Evolutionary conservation across 768 basidiomycete genomes (phyloP).

Genomic region (Hypholoma sublateritium): DNA sequence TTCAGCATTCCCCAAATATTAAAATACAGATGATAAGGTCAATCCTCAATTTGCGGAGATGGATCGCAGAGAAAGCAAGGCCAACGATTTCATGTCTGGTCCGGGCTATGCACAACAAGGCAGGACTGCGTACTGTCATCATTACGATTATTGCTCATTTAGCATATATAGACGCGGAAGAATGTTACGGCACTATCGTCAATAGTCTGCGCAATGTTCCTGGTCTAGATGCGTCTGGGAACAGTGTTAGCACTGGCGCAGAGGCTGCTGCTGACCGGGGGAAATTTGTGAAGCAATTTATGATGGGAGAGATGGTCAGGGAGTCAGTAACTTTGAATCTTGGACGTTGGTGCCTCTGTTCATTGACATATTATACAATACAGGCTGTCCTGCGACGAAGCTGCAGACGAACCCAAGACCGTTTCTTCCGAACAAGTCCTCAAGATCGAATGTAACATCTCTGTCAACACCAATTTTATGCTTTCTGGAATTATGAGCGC

Average conservation of each 20-base stretch:
- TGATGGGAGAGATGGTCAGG: slow-evolving; percentile 77
- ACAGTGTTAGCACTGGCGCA: slow-evolving; percentile 24
- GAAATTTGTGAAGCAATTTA: slow-evolving; percentile 77
- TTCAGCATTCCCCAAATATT: not conserved
- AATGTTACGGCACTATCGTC: slow-evolving; percentile 80
- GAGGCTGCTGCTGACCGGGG: slow-evolving; percentile 32
- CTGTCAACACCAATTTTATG: slow-evolving; percentile 85
- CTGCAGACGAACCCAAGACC: slow-evolving; percentile 72
- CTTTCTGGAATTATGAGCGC: slow-evolving; percentile 82
- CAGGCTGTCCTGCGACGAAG: slow-evolving; percentile 82
- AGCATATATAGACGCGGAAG: slow-evolving; percentile 70
- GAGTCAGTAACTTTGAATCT: slow-evolving; percentile 41
- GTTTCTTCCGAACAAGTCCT: slow-evolving; percentile 69
- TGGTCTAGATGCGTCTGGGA: slow-evolving; percentile 37
- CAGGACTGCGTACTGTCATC: slow-evolving; percentile 27
- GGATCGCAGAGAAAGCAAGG: slow-evolving; percentile 42
- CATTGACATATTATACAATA: not conserved
- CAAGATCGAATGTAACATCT: slow-evolving; percentile 93
- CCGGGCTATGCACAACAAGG: slow-evolving; percentile 77
- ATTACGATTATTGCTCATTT: not conserved
- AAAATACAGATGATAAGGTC: slow-evolving; percentile 32
- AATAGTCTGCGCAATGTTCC: slow-evolving; percentile 73
- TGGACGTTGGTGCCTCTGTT: not conserved
- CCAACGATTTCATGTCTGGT: slow-evolving; percentile 35
- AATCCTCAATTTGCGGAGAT: slow-evolving; percentile 92